Percentiles rank a stretch among this genome's conserved stretches.
Conservation (phyloP, 169 alveolate species). For the Prorocentrum cordatum region DNA sequence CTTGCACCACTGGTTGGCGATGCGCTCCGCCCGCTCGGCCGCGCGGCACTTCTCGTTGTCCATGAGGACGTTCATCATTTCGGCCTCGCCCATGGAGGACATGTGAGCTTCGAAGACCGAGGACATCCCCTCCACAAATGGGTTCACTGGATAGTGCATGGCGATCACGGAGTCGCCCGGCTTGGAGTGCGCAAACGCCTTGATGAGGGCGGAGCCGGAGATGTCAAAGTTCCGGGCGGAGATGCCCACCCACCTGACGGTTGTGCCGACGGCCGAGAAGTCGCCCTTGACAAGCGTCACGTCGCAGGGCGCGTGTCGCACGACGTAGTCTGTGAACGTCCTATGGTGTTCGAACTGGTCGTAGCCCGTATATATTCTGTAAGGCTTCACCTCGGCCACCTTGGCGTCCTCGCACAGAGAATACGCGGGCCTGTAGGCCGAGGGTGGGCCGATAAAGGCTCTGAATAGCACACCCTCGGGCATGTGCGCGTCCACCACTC, state of each 20-base stretch:
- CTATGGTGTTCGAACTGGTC: conserved; percentile 30
- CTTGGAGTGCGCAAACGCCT: not conserved
- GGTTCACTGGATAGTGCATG: conserved; percentile 52
- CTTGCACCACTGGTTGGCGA: not conserved
- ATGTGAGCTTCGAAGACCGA: conserved; percentile 53
- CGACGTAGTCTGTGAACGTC: conserved; percentile 52
- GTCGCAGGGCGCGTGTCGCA: conserved; percentile 51
- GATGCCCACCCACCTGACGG: conserved; percentile 64
- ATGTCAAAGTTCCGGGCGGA: conserved; percentile 11
- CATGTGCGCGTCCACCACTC: not conserved
- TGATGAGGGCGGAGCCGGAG: not conserved
- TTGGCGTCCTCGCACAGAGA: not conserved
- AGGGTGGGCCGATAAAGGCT: not conserved
- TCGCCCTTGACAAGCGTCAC: conserved; percentile 12
- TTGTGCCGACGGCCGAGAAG: not conserved
- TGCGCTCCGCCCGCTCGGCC: not conserved
- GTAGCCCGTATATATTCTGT: conserved; percentile 50
- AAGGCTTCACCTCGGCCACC: not conserved
- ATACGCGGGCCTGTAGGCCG: not conserved
- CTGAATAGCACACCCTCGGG: not conserved
- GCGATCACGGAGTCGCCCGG: conserved; percentile 28
- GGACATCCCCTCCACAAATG: conserved; percentile 24
- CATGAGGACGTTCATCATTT: not conserved
- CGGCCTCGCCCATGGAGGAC: conserved; percentile 18
- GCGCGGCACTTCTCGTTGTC: not conserved